Conservation (phyloP, 345 rosid species). For the Mangifera indica region DNA sequence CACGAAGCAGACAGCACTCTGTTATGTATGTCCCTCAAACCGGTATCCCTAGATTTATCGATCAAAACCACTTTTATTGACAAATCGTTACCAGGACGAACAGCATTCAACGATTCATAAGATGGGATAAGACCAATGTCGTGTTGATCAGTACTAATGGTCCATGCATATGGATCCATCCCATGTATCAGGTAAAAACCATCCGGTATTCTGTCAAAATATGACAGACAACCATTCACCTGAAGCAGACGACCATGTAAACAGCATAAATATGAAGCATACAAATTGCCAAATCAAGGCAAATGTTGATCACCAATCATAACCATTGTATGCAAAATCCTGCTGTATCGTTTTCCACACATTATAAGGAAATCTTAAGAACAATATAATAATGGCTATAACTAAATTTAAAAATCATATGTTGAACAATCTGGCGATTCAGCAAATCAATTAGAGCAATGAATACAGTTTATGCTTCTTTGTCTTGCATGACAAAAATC, state of each 20-base stretch:
- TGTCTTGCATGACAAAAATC: neutral
- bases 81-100: constrained; percentile 34
- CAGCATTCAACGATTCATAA: constrained; percentile 38
- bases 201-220: constrained; percentile 46
- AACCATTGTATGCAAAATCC: neutral
- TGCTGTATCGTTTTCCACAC: neutral
- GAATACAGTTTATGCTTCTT: neutral
- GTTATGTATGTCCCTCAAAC: constrained; percentile 40
- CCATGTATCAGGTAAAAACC: constrained; percentile 54
- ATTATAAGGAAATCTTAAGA: neutral
- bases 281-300: neutral
- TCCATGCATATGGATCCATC: constrained; percentile 53
- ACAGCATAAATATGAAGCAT: neutral
- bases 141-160: constrained; percentile 41
- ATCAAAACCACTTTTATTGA: constrained; percentile 45
- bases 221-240: constrained; percentile 55
- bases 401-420: neutral
- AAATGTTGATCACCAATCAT: neutral
- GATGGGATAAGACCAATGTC: constrained; percentile 44
- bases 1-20: constrained; percentile 34
- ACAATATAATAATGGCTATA: neutral
- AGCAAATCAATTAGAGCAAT: neutral
- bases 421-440: neutral
- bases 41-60: constrained; percentile 36
- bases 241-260: constrained; percentile 20